A percentile compares a stretch with the other conserved stretches of the same genome.
These are phyloP conservation scores for Elaphomyces granulatus DNA, from an alignment of 495 filamentous ascomycete genomes.

Conservation along the genomic window DNA sequence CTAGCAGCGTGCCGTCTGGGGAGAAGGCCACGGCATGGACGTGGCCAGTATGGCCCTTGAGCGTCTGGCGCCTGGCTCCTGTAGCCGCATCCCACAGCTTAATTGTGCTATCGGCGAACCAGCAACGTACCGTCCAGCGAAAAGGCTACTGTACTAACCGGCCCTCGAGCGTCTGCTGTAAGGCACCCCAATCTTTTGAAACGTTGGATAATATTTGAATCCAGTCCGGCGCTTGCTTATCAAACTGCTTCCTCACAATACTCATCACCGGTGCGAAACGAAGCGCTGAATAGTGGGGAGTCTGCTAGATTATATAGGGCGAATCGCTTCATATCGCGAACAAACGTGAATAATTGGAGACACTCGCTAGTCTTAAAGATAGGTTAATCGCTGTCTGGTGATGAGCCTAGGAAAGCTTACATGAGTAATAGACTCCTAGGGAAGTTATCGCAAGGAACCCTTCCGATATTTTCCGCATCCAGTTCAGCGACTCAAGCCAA, in stretches of 20 bases:
- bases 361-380: background rate
- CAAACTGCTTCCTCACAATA: conserved; percentile 8
- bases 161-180: conserved; percentile 8
- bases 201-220: conserved; percentile 3
- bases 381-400: background rate
- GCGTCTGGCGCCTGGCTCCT: conserved; percentile 18
- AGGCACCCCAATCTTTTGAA: conserved; percentile 4
- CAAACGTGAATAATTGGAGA: conserved; percentile 8
- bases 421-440: conserved; percentile 1
- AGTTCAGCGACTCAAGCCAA: conserved; percentile 14
- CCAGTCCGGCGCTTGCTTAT: conserved; percentile 1
- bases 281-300: conserved; percentile 19
- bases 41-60: conserved; percentile 60
- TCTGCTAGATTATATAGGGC: conserved; percentile 10
- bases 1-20: conserved; percentile 18
- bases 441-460: conserved; percentile 1
- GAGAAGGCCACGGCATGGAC: conserved; percentile 17
- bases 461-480: conserved; percentile 6
- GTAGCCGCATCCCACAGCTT: conserved; percentile 11
- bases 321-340: conserved; percentile 20
- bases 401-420: background rate
- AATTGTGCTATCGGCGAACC: conserved; percentile 8
- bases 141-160: conserved; percentile 14
- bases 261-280: conserved; percentile 18
- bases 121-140: conserved; percentile 11